Percentiles rank a stretch among this genome's conserved stretches.
Conservation (phyloP, 768 basidiomycete species). For the Leccinum subgranulosum region DNA sequence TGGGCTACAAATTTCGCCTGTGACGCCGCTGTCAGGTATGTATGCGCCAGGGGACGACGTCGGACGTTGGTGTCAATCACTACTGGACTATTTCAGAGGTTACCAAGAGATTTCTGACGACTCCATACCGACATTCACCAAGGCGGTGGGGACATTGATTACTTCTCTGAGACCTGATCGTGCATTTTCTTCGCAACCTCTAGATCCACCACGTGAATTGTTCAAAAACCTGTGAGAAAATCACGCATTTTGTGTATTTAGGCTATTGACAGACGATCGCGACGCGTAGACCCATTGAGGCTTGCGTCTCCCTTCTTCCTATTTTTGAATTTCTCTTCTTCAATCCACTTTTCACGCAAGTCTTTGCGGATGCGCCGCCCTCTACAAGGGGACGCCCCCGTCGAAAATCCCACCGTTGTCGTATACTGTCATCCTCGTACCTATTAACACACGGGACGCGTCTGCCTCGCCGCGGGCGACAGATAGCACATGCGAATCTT, state of each 20-base stretch:
- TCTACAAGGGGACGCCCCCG: conserved; percentile 20
- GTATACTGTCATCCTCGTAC: conserved; percentile 55
- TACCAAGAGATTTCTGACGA: conserved; percentile 59
- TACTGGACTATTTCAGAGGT: conserved; percentile 34
- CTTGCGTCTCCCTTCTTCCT: conserved; percentile 54
- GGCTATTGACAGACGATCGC: neutral
- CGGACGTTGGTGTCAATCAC: neutral
- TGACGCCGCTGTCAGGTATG: conserved; percentile 46
- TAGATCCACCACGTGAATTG: conserved; percentile 48
- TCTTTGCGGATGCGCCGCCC: conserved; percentile 40
- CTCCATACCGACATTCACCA: conserved; percentile 44
- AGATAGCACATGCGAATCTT: conserved; percentile 61
- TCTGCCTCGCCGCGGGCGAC: conserved; percentile 53
- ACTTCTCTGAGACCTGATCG: conserved; percentile 53
- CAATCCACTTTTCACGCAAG: conserved; percentile 47
- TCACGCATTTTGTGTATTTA: neutral
- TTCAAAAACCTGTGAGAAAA: conserved; percentile 54
- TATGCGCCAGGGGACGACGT: conserved; percentile 7
- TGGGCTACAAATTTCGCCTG: conserved; percentile 21
- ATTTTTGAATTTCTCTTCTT: conserved; percentile 57
- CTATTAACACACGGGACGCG: conserved; percentile 62
- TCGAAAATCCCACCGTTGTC: conserved; percentile 36
- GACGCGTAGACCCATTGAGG: conserved; percentile 57
- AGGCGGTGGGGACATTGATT: conserved; percentile 52
- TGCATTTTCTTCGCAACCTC: conserved; percentile 43